These are phyloP conservation scores for Durio zibethinus DNA, from an alignment of 345 rosid genomes.

Conservation along the genomic window DNA sequence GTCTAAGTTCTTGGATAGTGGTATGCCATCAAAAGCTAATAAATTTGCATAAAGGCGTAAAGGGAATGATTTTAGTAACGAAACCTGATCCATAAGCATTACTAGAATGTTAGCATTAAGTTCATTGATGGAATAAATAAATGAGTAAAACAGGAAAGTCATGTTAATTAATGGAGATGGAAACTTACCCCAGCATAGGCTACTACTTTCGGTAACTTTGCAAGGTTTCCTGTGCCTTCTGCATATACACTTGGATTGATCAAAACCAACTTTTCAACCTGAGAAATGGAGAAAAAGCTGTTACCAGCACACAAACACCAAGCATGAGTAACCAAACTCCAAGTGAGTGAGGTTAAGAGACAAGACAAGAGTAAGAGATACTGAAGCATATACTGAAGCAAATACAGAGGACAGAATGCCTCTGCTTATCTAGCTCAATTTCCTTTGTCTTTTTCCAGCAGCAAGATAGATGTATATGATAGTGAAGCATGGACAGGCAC, in stretches of 20 bases:
- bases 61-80: constrained; percentile 57
- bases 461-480: not conserved
- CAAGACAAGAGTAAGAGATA: not conserved
- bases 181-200: constrained; percentile 81
- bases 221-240: constrained; percentile 67
- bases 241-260: constrained; percentile 80
- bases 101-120: constrained; percentile 2
- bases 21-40: constrained; percentile 49
- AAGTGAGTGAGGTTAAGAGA: not conserved
- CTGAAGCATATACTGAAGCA: no score
- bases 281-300: not conserved
- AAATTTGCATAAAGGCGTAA: constrained; percentile 66
- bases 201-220: constrained; percentile 52
- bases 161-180: not conserved
- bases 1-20: constrained; percentile 55
- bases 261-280: constrained; percentile 75
- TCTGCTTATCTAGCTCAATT: not conserved
- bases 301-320: not conserved
- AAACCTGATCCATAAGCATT: constrained; percentile 45
- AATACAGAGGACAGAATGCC: not conserved
- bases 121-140: not conserved
- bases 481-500: not conserved
- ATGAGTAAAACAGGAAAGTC: not conserved
- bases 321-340: not conserved
- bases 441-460: not conserved